Conservation (phyloP, 495 filamentous ascomycete species). For the Letharia lupina region DNA sequence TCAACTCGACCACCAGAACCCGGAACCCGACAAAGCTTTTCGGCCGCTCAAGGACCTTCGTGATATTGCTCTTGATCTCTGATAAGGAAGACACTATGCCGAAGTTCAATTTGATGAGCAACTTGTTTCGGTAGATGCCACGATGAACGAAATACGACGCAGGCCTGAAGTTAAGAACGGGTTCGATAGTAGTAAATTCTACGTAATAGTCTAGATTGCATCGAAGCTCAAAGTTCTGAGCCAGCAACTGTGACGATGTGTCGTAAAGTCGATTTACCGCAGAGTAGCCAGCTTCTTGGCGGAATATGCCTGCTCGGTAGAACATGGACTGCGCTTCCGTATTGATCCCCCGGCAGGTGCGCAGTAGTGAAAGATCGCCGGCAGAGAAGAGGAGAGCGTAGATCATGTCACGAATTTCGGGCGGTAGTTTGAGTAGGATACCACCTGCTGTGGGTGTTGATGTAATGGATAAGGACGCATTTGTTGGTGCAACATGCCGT, state of each 20-base stretch:
- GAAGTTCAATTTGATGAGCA: neutral
- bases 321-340: neutral
- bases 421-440: neutral
- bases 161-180: too few relatives aligned
- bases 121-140: neutral
- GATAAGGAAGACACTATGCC: neutral
- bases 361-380: neutral
- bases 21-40: neutral
- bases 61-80: neutral
- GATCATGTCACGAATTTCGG: neutral
- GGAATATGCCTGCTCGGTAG: neutral
- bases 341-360: neutral
- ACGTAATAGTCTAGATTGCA: neutral
- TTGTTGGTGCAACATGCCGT: too few relatives aligned
- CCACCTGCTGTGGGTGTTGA: neutral
- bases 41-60: neutral
- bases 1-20: neutral
- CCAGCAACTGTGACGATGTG: neutral
- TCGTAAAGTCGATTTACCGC: neutral
- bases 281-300: neutral
- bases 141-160: neutral
- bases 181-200: too few relatives aligned
- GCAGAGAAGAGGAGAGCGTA: neutral
- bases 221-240: neutral
- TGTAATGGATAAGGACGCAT: neutral